These are phyloP conservation scores for Populus nigra DNA, from an alignment of 345 rosid species.

Conservation along the genomic window DNA sequence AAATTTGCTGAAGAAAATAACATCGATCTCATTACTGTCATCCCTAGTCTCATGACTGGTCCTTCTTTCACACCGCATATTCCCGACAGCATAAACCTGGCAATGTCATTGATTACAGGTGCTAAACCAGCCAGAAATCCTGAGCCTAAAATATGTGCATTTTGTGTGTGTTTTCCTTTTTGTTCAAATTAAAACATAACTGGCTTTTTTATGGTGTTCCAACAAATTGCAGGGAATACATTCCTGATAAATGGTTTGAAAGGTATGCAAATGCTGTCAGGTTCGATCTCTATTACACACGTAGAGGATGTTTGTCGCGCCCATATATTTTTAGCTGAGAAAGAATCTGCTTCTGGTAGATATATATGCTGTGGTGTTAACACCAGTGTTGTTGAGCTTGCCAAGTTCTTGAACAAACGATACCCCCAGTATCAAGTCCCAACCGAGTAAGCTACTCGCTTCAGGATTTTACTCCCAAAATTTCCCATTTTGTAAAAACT, in stretches of 20 bases:
- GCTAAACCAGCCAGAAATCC: background rate
- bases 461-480: background rate
- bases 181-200: background rate
- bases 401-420: slow-evolving; percentile 55
- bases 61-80: slow-evolving; percentile 49
- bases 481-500: background rate
- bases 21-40: slow-evolving; percentile 67
- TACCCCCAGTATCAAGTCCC: slow-evolving; percentile 61
- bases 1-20: slow-evolving; percentile 61
- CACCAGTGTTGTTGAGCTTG: slow-evolving; percentile 62
- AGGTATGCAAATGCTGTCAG: slow-evolving; percentile 86
- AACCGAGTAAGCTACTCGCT: slow-evolving; percentile 54
- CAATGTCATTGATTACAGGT: slow-evolving; percentile 66
- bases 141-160: background rate
- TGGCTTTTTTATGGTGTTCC: background rate
- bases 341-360: slow-evolving; percentile 75
- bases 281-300: slow-evolving; percentile 71
- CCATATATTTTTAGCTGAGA: slow-evolving; percentile 77
- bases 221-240: slow-evolving; percentile 54
- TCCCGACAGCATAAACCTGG: slow-evolving; percentile 59
- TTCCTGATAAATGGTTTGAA: slow-evolving; percentile 52
- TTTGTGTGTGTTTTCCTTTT: background rate
- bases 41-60: slow-evolving; percentile 70
- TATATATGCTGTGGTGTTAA: slow-evolving; percentile 67
- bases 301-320: slow-evolving; percentile 82